A percentile compares a stretch with the other conserved stretches of the same genome.
phyloP scores from a whole-genome alignment of 2,329 filamentous ascomycete genomes.

The Ramularia collo-cygni region DNA sequence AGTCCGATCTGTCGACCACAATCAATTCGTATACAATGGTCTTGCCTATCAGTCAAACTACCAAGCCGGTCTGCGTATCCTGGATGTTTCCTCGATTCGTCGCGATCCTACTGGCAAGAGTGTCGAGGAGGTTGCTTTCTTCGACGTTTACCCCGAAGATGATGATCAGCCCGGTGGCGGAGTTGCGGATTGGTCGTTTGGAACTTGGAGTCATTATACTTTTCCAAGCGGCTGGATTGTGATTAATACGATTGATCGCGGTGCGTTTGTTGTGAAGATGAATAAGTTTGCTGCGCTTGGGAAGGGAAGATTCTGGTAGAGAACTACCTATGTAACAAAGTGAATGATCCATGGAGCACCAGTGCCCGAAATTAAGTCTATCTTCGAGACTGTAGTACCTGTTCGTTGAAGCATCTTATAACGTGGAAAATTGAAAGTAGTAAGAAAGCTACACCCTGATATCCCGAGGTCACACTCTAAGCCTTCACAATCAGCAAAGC shows the following conservation, averaged over 20 bases:
- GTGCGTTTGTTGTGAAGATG: constrained; percentile 43
- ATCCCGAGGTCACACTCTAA: no score
- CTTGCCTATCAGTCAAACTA: constrained; percentile 35
- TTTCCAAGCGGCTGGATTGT: constrained; percentile 46
- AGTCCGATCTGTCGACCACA: constrained; percentile 35
- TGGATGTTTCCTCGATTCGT: constrained; percentile 32
- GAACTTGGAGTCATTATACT: constrained; percentile 35
- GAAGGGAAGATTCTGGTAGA: constrained; percentile 10
- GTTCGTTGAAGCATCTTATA: no score
- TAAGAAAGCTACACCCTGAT: no score
- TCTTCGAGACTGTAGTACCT: no score
- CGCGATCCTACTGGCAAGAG: constrained; percentile 40
- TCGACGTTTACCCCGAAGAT: constrained; percentile 48
- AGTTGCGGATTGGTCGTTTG: constrained; percentile 11
- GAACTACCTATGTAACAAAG: no score
- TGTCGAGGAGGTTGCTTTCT: constrained; percentile 45
- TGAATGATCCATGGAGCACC: no score
- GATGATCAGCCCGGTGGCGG: constrained; percentile 38
- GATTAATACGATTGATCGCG: constrained; percentile 48
- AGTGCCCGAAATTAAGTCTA: no score
- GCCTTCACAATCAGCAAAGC: no score
- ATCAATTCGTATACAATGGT: constrained; percentile 36
- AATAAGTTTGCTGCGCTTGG: constrained; percentile 9
- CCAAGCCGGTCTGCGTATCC: constrained; percentile 30
- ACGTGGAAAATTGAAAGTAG: no score